Base-by-base conservation (phyloP, 306 rosid genomes). In the Elaeagnus macrophylla region DNA sequence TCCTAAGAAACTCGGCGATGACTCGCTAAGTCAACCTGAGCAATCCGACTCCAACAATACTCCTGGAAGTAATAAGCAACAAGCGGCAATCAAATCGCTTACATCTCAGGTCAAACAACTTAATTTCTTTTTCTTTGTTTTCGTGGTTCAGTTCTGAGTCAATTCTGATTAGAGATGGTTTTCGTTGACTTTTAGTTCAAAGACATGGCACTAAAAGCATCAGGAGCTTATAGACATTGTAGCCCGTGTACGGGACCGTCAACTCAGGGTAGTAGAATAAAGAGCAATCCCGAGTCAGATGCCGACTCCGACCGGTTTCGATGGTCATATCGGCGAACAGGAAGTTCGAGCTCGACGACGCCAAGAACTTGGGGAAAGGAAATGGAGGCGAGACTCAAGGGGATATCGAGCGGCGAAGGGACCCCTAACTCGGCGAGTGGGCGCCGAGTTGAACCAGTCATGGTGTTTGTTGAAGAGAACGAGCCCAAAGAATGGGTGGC, bases 401-500 rank as follows among this genome's bases (percentile, higher is more conserved):
- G 82, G 55, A 77, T 86, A 40, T 87, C 96, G 3, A 91, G 99
- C 38, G 99, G 96, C 8, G 96, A 91, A 73, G 94, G 77, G 61
- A 91, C 96, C 6, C 96, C 99, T 13, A 75, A 93, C 15, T 91
- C 99, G 1, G 93, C 76, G 59, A 88, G 96, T 25, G 94, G 91
- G 12, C 32, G 32, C 32, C 74, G 85, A 8, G 78, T 81, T 0
- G 96, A 88, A 67, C 83, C 96, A 0, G 79, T 80, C 56, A 86
- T 25, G 32, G 2, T 82, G 68, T 84, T 84, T 70, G 74, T 77
- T 89, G 99, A 91, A 73, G 99, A 87, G 67, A 96, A 87, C 48
- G 94, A 87, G 70, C 89, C 96, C 0, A 91, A 84, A 72, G 96
- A 91, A 53, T 91, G 99, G 99, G 78, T 87, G 49, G 96, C 96